phyloP scores from a whole-genome alignment of 2,329 filamentous ascomycete species.

The Claviceps sp. region DNA sequence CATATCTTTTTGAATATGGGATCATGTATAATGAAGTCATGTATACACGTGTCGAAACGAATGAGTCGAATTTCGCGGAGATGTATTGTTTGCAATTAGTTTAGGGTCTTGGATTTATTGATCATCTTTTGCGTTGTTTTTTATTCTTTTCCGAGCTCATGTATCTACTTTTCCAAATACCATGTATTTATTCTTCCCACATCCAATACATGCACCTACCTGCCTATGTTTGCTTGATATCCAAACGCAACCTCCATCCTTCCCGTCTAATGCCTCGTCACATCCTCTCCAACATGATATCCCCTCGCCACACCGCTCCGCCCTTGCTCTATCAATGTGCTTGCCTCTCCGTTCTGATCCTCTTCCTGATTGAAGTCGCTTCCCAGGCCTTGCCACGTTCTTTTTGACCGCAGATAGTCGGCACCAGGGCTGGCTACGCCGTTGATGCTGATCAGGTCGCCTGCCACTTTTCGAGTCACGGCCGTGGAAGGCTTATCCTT shows the following conservation, averaged over 20 bases:
- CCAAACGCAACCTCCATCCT: not conserved
- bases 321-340: slow-evolving; percentile 69
- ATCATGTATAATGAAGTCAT: too few species aligned
- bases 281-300: slow-evolving; percentile 59
- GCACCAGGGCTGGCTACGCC: slow-evolving; percentile 84
- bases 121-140: not conserved
- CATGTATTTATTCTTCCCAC: not conserved
- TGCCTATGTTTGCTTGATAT: not conserved
- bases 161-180: not conserved
- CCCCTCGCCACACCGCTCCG: slow-evolving; percentile 78
- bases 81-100: too few species aligned
- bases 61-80: too few species aligned
- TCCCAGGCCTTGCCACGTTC: slow-evolving; percentile 86
- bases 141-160: not conserved
- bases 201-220: not conserved
- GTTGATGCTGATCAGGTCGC: slow-evolving; percentile 68
- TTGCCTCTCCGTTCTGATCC: slow-evolving; percentile 22
- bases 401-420: slow-evolving; percentile 66
- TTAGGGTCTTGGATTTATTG: not conserved
- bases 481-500: slow-evolving; percentile 8
- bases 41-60: too few species aligned
- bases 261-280: slow-evolving; percentile 17
- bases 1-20: too few species aligned
- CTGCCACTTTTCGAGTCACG: slow-evolving; percentile 45
- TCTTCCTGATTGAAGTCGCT: slow-evolving; percentile 57